Percentiles rank a stretch among this genome's conserved stretches.
These are phyloP conservation scores for Trametes versicolor DNA, from an alignment of 1,284 basidiomycete genomes.

Conservation along the genomic window DNA sequence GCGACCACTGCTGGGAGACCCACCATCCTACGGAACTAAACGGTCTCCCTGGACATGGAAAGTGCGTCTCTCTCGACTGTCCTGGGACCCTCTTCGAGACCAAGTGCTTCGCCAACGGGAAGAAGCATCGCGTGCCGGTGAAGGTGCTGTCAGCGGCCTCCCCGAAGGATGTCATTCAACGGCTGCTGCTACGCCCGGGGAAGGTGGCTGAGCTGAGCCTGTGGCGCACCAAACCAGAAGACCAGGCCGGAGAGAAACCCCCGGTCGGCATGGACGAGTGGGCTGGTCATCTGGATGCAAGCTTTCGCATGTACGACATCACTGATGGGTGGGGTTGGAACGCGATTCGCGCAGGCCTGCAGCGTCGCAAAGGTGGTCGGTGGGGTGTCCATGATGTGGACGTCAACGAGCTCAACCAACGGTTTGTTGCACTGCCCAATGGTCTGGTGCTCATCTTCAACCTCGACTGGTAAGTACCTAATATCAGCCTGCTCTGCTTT, in stretches of 20 bases:
- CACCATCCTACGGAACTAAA: slow-evolving; percentile 2
- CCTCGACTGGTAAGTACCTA: slow-evolving; percentile 35
- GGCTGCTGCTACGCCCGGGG: not conserved
- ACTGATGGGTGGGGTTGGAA: slow-evolving; percentile 37
- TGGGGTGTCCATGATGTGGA: slow-evolving; percentile 34
- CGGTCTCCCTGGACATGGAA: not conserved
- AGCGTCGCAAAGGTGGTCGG: slow-evolving; percentile 7
- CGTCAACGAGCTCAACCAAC: slow-evolving; percentile 26
- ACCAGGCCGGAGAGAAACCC: not conserved
- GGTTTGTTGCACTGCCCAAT: slow-evolving; percentile 35
- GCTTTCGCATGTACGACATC: slow-evolving; percentile 27
- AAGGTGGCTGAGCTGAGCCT: not conserved
- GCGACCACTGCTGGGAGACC: slow-evolving; percentile 28
- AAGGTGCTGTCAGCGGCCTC: slow-evolving; percentile 24
- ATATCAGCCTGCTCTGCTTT: no score
- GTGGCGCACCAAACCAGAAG: not conserved
- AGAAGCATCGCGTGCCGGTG: slow-evolving; percentile 20
- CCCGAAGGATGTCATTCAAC: slow-evolving; percentile 1
- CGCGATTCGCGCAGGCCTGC: slow-evolving; percentile 29
- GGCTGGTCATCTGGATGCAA: not conserved
- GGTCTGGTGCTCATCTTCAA: slow-evolving; percentile 35
- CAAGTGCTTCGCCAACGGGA: slow-evolving; percentile 7
- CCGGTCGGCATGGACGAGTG: not conserved
- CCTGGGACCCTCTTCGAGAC: slow-evolving; percentile 4
- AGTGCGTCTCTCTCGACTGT: not conserved